Base-by-base conservation (phyloP, 176 grass and related monocot species). In the Secale cereale region DNA sequence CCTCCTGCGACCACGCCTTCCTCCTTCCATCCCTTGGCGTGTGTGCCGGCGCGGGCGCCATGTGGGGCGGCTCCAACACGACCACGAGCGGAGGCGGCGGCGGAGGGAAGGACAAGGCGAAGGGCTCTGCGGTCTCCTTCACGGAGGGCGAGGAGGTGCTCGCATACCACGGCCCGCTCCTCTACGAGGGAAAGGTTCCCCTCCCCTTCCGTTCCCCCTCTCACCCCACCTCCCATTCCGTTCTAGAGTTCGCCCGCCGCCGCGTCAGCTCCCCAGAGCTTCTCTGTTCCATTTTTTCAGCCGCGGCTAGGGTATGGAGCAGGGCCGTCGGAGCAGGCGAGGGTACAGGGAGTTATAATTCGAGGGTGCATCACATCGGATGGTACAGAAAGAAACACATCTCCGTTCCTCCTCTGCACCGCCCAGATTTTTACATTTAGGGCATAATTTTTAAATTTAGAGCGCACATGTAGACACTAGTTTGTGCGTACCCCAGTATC, bases 151-250 rank as follows among this genome's bases (percentile, higher is more conserved):
- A 98, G 54, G 93, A 83, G 85, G 93, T 98, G 72, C 91, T 98
- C 62, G 93, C 95, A n/a, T 95, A 95, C 83, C 95, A 95, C 64
- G 93, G 95, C 4, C 95, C 91, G 20, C 87, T 85, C 89, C 92
- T 98, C 87, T 98, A 98, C 85, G 95, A 95, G 84, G 93, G 93
- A 72, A 98, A 98, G 95, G 92, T 97, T 39, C 46, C 6, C 65
- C 67, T 15, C 5, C 20, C 31, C 28, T 6, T 11, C 32, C 25
- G 16, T 1, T 7, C 1, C 17, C 29, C 30, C 2, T 8, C 12
- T 45, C 23, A 8, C 14, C 3, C 41, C 33, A 35, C 33, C 36
- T 48, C 33, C 35, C 26, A 8, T 9, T 31, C 20, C 40, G 29
- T 12, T 81, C 37, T 74, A 74, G 68, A 72, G 75, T 77, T 84